Conservation (phyloP, 164 flowering plant species). For the Nymphaea thermarum region DNA sequence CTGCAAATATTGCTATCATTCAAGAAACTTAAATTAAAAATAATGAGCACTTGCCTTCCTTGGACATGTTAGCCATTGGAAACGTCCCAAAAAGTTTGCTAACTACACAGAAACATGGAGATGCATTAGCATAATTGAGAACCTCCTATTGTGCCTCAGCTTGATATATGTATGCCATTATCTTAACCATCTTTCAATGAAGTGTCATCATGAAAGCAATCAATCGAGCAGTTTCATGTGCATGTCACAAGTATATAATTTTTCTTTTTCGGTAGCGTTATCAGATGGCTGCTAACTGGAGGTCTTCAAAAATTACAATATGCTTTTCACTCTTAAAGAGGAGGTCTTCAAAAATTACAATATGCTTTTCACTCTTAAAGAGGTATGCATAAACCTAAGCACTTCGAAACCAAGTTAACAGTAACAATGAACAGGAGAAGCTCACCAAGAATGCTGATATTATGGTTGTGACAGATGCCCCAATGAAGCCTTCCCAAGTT, state of each 20-base stretch:
- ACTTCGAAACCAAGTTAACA: background rate
- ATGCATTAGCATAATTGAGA: background rate
- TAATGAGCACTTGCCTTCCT: slow-evolving; percentile 43
- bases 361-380: too few relatives aligned
- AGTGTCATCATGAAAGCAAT: background rate
- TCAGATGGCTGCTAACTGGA: too few relatives aligned
- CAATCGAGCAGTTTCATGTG: background rate
- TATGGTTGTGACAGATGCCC: slow-evolving; percentile 80
- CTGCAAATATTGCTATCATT: slow-evolving; percentile 22
- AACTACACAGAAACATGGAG: slow-evolving; percentile 39
- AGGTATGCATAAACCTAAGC: background rate
- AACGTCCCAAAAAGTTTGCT: slow-evolving; percentile 76
- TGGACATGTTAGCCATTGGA: slow-evolving; percentile 91
- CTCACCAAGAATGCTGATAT: slow-evolving; percentile 80
- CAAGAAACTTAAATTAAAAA: too few relatives aligned
- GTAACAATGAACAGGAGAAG: background rate
- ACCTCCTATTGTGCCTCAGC: background rate
- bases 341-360: background rate
- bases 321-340: too few relatives aligned
- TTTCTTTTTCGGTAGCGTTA: too few relatives aligned
- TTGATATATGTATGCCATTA: background rate
- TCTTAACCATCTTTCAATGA: background rate
- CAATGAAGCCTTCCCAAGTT: slow-evolving; percentile 99
- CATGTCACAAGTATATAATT: background rate
- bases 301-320: too few relatives aligned